phyloP scores from a whole-genome alignment of 352 stramenopile genomes.

The Hyaloperonospora brassicae region DNA sequence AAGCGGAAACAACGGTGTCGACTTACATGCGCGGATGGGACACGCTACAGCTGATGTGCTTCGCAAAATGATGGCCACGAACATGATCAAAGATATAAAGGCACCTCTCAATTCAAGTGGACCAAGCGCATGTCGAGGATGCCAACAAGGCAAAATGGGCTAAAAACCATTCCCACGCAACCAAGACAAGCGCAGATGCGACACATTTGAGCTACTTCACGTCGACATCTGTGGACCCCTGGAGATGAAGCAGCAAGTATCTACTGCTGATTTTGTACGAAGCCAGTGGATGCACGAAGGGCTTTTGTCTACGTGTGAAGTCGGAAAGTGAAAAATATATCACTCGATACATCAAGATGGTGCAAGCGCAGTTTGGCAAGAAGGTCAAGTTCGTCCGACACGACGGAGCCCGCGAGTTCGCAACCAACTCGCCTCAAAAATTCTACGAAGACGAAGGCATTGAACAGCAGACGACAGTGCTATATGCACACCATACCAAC shows the following conservation, averaged over 20 bases:
- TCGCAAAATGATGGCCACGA: neutral
- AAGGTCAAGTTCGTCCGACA: neutral
- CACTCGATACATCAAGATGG: neutral
- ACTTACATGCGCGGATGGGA: neutral
- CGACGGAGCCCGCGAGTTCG: neutral
- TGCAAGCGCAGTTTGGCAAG: neutral
- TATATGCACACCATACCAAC: neutral
- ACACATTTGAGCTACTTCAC: too few species aligned
- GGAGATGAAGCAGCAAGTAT: neutral
- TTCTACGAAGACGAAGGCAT: neutral
- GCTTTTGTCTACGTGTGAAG: neutral
- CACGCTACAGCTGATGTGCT: too few species aligned
- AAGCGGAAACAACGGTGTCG: neutral
- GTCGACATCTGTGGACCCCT: neutral
- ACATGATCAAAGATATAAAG: neutral
- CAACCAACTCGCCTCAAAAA: neutral
- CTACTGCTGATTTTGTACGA: neutral
- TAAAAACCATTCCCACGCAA: neutral
- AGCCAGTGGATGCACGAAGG: neutral
- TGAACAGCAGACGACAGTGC: neutral
- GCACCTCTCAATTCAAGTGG: neutral
- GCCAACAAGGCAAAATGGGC: neutral
- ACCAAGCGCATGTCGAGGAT: neutral
- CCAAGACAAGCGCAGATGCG: neutral
- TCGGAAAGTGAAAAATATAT: neutral